Base-by-base conservation (phyloP, 2,329 filamentous ascomycete genomes). In the Aspergillus pseudoglaucus region DNA sequence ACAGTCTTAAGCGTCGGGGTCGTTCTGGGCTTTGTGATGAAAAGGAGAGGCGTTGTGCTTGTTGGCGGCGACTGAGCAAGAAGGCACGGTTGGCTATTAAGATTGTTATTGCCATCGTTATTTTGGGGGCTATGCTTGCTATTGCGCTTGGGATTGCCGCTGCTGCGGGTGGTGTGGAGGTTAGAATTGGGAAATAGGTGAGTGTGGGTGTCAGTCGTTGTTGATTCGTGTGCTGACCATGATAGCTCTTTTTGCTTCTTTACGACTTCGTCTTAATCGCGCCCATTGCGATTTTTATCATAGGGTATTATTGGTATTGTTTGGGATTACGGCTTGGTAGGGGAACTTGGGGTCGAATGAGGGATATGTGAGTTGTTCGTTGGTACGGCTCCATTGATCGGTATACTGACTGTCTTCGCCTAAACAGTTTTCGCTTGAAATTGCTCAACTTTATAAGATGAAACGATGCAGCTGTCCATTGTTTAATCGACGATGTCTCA, bases 141-240 rank as follows among this genome's bases (percentile, higher is more conserved):
- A 66, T 75, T 49, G 72, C 70, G 8, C 52, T 75, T 49, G 71
- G 72, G 3, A 71, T 75, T 48, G 70, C 69, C 1, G 63, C 63
- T 18, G 69, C 68, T 2, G 69, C 74, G 1, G 68, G 69, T 25
- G 69, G 67, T 72, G 3, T 75, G 70, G 66, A 70, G 63, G 49
- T 64, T 55, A 8, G 56, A 1, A 58, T 69, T 46, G 49, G 49
- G 27, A 57, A 37, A 45, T 47, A 37, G 33, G 41, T 50, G 30
- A 58, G 60, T 51, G 23, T 30, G 3, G 22, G 4, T 30, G 32
- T 39, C 44, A 50, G 39, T 6, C 39, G 14, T 32, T 35, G 6
- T 25, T 38, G 23, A 30, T 46, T 10, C 7, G 23, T 14, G 44
- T 40, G 9, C 30, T 32, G 12, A 41, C 33, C 27, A 6, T 46